A percentile compares a stretch with the other conserved stretches of the same genome.
Conservation (phyloP, 768 basidiomycete genomes). For the Mycena leptocephala region DNA sequence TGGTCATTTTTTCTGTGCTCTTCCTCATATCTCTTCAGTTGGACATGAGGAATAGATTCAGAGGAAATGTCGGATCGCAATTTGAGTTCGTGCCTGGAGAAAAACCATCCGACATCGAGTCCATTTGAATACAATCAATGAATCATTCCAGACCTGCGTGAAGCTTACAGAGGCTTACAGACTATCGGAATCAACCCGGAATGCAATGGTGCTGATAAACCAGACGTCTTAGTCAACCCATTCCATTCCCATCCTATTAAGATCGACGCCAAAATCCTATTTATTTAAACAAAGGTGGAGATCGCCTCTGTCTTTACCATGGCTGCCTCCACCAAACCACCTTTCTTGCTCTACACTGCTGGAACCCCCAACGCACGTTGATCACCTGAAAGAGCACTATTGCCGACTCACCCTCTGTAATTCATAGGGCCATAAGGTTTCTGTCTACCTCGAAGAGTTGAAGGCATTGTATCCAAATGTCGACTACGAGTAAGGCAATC, state of each 20-base stretch:
- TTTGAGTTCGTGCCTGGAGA: slow-evolving; percentile 57
- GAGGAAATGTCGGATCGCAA: slow-evolving; percentile 78
- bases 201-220: no score
- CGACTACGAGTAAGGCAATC: slow-evolving; percentile 58
- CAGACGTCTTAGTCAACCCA: no score
- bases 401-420: slow-evolving; percentile 50
- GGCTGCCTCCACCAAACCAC: slow-evolving; percentile 55
- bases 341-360: slow-evolving; percentile 67
- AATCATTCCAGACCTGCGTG: no score
- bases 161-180: no score
- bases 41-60: slow-evolving; percentile 89
- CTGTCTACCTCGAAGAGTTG: slow-evolving; percentile 71
- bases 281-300: no score
- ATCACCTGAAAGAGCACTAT: background rate
- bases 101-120: slow-evolving; percentile 19
- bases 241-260: no score
- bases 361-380: slow-evolving; percentile 75
- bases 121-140: slow-evolving; percentile 14
- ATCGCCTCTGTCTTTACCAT: no score
- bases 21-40: slow-evolving; percentile 59
- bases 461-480: slow-evolving; percentile 62
- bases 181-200: no score
- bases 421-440: slow-evolving; percentile 66
- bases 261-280: no score
- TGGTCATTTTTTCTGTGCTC: background rate